Conservation (phyloP, 2,329 filamentous ascomycete species). For the Fusarium sp. region DNA sequence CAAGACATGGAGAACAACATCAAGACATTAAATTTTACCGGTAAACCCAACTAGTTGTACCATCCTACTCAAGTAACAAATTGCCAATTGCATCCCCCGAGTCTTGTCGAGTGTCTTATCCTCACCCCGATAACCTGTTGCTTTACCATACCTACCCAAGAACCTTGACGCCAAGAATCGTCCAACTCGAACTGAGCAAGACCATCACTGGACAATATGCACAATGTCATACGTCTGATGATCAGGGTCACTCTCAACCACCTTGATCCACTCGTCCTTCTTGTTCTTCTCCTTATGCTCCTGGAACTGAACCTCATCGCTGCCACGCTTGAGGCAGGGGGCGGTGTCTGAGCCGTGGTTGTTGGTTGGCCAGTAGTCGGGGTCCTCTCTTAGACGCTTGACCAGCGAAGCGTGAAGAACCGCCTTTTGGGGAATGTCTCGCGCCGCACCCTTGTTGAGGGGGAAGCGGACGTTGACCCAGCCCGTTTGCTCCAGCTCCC, state of each 20-base stretch:
- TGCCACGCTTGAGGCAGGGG: slow-evolving; percentile 47
- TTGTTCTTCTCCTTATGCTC: neutral
- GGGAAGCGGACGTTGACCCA: slow-evolving; percentile 53
- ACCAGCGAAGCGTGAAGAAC: slow-evolving; percentile 53
- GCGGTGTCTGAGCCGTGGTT: slow-evolving; percentile 48
- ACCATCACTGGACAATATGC: slow-evolving; percentile 2
- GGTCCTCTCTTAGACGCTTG: slow-evolving; percentile 47
- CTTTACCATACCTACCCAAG: neutral
- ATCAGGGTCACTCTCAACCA: slow-evolving; percentile 17
- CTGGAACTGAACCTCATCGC: slow-evolving; percentile 3
- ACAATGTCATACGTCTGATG: slow-evolving; percentile 34
- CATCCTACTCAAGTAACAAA: neutral
- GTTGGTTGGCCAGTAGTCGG: slow-evolving; percentile 47
- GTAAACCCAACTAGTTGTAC: neutral
- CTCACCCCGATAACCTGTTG: neutral
- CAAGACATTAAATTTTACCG: neutral
- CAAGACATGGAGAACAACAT: neutral
- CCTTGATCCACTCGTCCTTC: neutral
- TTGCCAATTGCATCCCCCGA: neutral
- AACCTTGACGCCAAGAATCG: neutral
- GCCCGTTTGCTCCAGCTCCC: slow-evolving; percentile 49
- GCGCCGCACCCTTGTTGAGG: slow-evolving; percentile 50
- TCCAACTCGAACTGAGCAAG: neutral
- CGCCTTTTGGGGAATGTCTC: slow-evolving; percentile 55
- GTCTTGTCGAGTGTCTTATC: neutral